Evolutionary conservation across 75 land plant species (phyloP), one percentile per base, ranked within the genome.

Genomic region (Pinus taeda): DNA sequence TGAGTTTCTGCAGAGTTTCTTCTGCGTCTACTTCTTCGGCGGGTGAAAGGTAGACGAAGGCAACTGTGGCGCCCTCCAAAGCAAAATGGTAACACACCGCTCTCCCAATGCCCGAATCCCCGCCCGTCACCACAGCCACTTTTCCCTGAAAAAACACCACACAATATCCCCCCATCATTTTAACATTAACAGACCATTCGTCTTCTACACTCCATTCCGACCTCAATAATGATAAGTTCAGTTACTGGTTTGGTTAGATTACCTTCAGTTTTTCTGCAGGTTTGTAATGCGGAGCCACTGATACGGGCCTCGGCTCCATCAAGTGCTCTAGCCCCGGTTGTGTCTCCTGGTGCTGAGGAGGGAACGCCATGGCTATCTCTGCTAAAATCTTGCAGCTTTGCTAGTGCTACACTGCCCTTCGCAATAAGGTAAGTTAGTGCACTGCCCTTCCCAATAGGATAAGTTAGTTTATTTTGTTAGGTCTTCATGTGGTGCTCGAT

Each of bases 101-200:
- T 13, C 86, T 61, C 6, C 88, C 88, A 53, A 84, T 86, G 39
- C 88, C 88, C 5, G 88, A 86, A 26, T 86, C 88, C 15, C 88
- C 88, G 24, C 88, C 88, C 1, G 88, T 86, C 1, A 86, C 76
- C 39, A 86, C 39, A 22, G 88, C 88, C 62, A 86, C 75, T 73
- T 77, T 83, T 15, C 82, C 86, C 86, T 86, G 77, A 76, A 75
- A 64, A 33, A 60, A 29, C 80, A 9, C 14, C 17, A 65, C 57
- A 17, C 65, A 49, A 53, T 11, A 29, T 37, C 78, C 12, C 55
- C 55, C 55, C 55, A 18, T 65, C 4, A 4, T 14, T 15, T 33
- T 65, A 36, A 36, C 69, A 15, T 15, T 29, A 15, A 65, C n/a
- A 57, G 45, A 57, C 71, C 14, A 13, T 57, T 37, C 33, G 18